Evolutionary conservation across 176 grass and related monocot genomes (phyloP).

Genomic region (Avena sativa): DNA sequence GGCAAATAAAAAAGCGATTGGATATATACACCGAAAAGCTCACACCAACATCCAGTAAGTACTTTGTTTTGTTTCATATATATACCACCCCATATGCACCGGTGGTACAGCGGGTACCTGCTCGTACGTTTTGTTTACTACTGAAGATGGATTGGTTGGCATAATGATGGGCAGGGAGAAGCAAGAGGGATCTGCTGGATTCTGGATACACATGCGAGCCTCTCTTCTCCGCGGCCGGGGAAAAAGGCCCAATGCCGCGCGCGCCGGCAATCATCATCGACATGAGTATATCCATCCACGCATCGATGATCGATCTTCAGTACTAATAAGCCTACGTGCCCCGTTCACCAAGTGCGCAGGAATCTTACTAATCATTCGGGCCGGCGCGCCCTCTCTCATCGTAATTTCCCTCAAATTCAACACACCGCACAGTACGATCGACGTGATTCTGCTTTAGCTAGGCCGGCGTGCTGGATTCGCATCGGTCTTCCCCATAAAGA

Average conservation of each 20-base stretch:
- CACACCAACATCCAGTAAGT: neutral
- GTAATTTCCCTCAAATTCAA: no score
- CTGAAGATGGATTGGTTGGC: conserved; percentile 20
- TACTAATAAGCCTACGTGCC: neutral
- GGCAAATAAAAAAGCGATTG: no score
- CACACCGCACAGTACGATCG: neutral
- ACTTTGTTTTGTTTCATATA: conserved; percentile 36
- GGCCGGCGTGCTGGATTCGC: conserved; percentile 34
- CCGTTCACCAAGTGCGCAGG: neutral
- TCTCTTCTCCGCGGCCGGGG: neutral
- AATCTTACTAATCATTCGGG: conserved; percentile 49
- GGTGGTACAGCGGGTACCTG: neutral
- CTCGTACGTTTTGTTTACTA: conserved; percentile 37
- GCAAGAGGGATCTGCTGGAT: conserved; percentile 46
- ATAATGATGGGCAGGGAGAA: conserved; percentile 42
- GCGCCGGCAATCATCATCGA: conserved; percentile 54
- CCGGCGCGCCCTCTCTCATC: neutral
- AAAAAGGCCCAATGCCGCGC: conserved; percentile 23
- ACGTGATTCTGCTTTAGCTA: conserved; percentile 44
- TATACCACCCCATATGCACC: neutral
- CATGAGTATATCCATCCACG: conserved; percentile 15
- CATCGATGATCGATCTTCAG: neutral
- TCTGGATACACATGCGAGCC: conserved; percentile 56
- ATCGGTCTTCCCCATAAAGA: conserved; percentile 50
- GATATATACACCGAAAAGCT: conserved; percentile 12